These are phyloP conservation scores for Phyllosticta ampelicida DNA, from an alignment of 2,329 filamentous ascomycete species.

Conservation along the genomic window DNA sequence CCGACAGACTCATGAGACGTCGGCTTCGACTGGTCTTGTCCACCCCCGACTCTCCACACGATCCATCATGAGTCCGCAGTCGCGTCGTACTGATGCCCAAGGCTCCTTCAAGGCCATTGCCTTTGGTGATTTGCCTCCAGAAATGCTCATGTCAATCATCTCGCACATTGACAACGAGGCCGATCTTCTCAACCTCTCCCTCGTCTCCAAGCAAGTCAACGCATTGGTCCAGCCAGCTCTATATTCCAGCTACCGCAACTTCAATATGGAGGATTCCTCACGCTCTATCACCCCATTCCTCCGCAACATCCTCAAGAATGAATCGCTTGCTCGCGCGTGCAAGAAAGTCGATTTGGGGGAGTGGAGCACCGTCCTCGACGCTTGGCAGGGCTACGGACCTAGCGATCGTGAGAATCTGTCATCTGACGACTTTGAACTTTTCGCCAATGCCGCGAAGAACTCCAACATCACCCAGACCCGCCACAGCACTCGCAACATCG, in stretches of 20 bases:
- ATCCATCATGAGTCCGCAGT: background rate
- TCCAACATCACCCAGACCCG: background rate
- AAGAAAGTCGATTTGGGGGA: constrained; percentile 1
- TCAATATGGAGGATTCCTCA: background rate
- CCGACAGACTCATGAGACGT: background rate
- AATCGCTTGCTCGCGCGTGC: constrained; percentile 1
- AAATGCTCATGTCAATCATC: constrained; percentile 4
- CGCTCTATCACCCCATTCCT: constrained; percentile 1
- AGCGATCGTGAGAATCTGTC: background rate
- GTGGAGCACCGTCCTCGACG: constrained; percentile 4
- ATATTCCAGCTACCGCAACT: constrained; percentile 6
- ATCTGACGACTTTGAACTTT: background rate
- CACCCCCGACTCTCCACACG: background rate
- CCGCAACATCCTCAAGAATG: background rate
- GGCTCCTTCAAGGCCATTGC: background rate
- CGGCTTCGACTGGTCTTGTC: background rate
- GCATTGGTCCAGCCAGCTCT: background rate
- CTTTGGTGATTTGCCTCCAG: constrained; percentile 3
- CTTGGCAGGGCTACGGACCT: background rate
- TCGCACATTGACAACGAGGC: background rate
- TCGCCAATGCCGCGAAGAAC: constrained; percentile 1
- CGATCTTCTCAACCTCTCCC: constrained; percentile 7
- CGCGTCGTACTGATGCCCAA: background rate
- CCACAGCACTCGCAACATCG: background rate
- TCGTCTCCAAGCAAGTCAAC: constrained; percentile 4